A percentile compares a stretch with the other conserved stretches of the same genome.
Conservation (phyloP, 208 protist genomes). For the Zelonia costaricensis region DNA sequence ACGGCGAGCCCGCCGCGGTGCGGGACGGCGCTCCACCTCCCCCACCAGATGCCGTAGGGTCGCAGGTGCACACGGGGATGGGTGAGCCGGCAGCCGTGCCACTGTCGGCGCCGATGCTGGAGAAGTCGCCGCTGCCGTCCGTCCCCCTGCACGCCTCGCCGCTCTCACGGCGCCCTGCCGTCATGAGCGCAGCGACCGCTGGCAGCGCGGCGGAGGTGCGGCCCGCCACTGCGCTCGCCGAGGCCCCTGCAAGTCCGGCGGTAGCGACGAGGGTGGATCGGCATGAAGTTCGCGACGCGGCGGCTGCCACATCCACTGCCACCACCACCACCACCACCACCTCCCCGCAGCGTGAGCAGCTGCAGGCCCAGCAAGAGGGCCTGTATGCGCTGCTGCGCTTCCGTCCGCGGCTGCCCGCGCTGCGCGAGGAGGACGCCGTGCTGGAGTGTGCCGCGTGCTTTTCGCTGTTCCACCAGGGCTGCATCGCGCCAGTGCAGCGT, state of each 20-base stretch:
- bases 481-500: slow-evolving; percentile 67
- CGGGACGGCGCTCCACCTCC: neutral
- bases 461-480: slow-evolving; percentile 74
- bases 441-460: slow-evolving; percentile 79
- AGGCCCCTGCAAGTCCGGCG: too few species aligned
- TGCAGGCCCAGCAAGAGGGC: slow-evolving; percentile 15
- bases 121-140: slow-evolving; percentile 3
- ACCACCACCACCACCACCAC: too few species aligned
- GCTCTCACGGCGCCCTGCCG: neutral
- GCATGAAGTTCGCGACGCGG: neutral
- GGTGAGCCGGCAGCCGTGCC: too few species aligned
- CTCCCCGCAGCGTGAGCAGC: slow-evolving; percentile 9
- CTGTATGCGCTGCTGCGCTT: slow-evolving; percentile 22
- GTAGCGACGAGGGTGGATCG: neutral
- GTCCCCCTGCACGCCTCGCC: slow-evolving; percentile 25
- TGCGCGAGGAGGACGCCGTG: slow-evolving; percentile 70
- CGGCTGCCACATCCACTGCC: too few species aligned
- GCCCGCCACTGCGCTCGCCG: too few species aligned
- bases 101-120: neutral
- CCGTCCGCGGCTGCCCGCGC: slow-evolving; percentile 17
- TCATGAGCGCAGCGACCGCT: neutral
- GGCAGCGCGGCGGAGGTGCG: too few species aligned
- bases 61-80: too few species aligned
- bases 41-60: neutral
- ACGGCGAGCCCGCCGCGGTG: neutral